Conservation (phyloP, 306 rosid species). For the Hippophae tibetana region DNA sequence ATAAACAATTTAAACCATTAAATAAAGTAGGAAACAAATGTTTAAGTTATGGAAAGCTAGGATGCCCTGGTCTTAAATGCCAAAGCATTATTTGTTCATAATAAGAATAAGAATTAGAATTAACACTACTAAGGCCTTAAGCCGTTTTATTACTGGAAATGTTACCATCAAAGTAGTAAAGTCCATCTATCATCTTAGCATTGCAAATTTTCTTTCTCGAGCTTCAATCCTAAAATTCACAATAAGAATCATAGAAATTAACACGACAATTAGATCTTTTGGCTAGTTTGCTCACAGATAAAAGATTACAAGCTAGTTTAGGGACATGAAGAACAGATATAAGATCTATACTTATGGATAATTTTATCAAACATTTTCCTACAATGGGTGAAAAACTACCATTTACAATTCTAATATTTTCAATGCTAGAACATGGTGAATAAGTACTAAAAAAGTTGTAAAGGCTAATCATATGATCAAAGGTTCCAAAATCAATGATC, state of each 20-base stretch:
- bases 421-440: too few species aligned
- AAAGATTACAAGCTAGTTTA: not conserved
- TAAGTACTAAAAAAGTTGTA: too few species aligned
- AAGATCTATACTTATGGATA: too few species aligned
- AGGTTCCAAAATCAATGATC: too few species aligned
- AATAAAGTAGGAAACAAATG: not conserved
- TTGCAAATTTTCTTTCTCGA: not conserved
- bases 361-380: too few species aligned
- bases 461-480: too few species aligned
- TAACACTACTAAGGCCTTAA: not conserved
- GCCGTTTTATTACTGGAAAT: not conserved
- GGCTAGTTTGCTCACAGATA: not conserved
- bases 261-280: not conserved
- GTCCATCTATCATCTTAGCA: not conserved
- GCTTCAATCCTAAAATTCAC: not conserved
- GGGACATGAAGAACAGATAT: not conserved
- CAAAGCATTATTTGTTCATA: not conserved
- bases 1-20: not conserved
- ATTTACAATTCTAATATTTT: too few species aligned
- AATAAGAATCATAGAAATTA: not conserved
- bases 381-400: too few species aligned
- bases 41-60: not conserved
- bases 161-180: not conserved
- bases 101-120: not conserved
- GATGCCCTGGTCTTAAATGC: not conserved